A percentile compares a stretch with the other conserved stretches of the same genome.
phyloP scores from a whole-genome alignment of 1,284 basidiomycete genomes.

The Ganoderma boninense region DNA sequence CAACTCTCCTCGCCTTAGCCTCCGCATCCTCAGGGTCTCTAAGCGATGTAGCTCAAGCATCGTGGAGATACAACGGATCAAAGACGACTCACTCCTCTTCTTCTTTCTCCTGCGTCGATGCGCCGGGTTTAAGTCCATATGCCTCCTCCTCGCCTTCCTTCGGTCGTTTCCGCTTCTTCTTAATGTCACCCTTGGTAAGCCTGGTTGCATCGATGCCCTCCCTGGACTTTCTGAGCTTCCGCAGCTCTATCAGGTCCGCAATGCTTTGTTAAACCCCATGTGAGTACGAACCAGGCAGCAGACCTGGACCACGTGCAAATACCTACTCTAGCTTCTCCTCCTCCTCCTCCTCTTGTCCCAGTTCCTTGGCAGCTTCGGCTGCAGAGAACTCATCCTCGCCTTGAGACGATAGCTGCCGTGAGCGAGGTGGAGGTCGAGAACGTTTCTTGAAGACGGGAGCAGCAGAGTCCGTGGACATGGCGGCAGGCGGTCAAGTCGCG shows the following conservation, averaged over 20 bases:
- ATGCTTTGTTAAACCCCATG: constrained; percentile 64
- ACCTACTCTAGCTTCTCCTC: constrained; percentile 60
- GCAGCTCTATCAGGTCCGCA: constrained; percentile 86
- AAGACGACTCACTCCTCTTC: constrained; percentile 66
- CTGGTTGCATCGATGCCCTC: constrained; percentile 90
- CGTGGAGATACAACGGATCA: constrained; percentile 7
- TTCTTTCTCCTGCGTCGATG: constrained; percentile 53
- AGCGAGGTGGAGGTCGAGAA: constrained; percentile 60
- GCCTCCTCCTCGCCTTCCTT: constrained; percentile 57
- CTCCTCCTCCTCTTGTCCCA: constrained; percentile 47
- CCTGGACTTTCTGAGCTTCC: constrained; percentile 78
- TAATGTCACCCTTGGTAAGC: constrained; percentile 84
- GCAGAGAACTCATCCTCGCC: background rate
- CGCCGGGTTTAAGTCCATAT: constrained; percentile 66
- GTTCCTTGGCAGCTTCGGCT: constrained; percentile 43
- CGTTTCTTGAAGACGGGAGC: constrained; percentile 70
- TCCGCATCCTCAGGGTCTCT: constrained; percentile 72
- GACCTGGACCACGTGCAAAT: constrained; percentile 18
- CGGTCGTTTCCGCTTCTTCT: constrained; percentile 71
- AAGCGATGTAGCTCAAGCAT: constrained; percentile 7
- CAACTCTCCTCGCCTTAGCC: constrained; percentile 75
- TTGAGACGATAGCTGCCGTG: constrained; percentile 51
- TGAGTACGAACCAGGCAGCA: constrained; percentile 12
- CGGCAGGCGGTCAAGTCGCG: background rate
- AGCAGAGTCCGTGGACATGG: background rate